These are phyloP conservation scores for Pseudogymnoascus sp. DNA, from an alignment of 2,329 filamentous ascomycete genomes.

Conservation along the genomic window DNA sequence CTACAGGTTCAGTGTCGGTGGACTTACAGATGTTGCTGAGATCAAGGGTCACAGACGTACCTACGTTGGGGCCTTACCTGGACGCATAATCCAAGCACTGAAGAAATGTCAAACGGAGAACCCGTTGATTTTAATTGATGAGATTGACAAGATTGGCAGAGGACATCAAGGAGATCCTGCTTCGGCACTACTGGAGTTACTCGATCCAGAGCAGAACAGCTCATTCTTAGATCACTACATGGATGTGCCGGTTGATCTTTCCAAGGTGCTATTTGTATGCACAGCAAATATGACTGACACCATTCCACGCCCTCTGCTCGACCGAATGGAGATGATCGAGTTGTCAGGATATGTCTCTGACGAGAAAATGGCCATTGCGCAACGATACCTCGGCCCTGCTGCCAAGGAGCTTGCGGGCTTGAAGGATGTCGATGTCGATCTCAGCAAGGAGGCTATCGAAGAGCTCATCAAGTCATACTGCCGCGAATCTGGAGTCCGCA, in stretches of 20 bases:
- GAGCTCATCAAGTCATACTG: constrained; percentile 99
- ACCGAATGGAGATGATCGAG: constrained; percentile 96
- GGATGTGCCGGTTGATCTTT: constrained; percentile 94
- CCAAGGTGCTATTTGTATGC: constrained; percentile 96
- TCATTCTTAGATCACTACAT: constrained; percentile 98
- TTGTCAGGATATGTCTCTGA: constrained; percentile 94
- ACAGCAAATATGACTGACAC: constrained; percentile 99
- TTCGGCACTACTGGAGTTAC: constrained; percentile 82
- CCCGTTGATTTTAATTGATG: constrained; percentile 90
- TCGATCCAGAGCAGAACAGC: constrained; percentile 94
- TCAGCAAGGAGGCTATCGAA: constrained; percentile 80
- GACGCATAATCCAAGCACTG: constrained; percentile 92
- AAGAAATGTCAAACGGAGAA: constrained; percentile 99
- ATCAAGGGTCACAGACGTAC: constrained; percentile 97
- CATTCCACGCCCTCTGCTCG: constrained; percentile 84
- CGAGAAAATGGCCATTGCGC: constrained; percentile 97
- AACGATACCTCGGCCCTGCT: constrained; percentile 82
- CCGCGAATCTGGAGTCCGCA: constrained; percentile 91
- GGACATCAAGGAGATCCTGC: constrained; percentile 96
- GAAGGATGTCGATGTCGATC: constrained; percentile 81
- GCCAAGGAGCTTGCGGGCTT: constrained; percentile 92
- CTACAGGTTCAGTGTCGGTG: constrained; percentile 96
- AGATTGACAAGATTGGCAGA: constrained; percentile 95
- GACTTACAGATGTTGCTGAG: constrained; percentile 92
- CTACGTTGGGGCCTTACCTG: constrained; percentile 90